These are phyloP conservation scores for Cordyceps sp. DNA, from an alignment of 2,329 filamentous ascomycete genomes.

Conservation along the genomic window DNA sequence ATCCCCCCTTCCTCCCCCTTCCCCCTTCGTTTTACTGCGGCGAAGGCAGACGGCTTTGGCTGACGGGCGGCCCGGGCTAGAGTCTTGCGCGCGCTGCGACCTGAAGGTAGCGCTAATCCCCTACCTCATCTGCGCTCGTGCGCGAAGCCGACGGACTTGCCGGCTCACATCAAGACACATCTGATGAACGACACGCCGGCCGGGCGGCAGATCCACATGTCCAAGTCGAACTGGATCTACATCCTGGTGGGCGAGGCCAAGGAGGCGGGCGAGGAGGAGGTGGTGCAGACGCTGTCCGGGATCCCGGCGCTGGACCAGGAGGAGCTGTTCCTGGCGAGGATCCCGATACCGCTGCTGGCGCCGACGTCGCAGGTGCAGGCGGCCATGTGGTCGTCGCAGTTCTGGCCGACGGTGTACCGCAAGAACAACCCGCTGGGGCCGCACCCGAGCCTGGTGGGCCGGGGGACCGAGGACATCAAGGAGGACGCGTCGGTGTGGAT, in stretches of 20 bases:
- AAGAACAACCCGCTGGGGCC: constrained; percentile 79
- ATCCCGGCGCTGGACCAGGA: constrained; percentile 34
- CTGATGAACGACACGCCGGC: constrained; percentile 40
- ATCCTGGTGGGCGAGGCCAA: constrained; percentile 36
- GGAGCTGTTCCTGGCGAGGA: constrained; percentile 41
- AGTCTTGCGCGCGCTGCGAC: constrained; percentile 36
- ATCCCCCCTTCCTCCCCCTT: neutral
- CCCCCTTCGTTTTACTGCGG: too few species aligned
- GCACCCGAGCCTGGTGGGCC: constrained; percentile 57
- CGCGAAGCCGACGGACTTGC: constrained; percentile 53
- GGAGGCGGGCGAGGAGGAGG: constrained; percentile 33
- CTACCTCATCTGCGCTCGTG: constrained; percentile 60
- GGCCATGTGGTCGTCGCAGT: constrained; percentile 54
- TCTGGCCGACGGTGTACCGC: constrained; percentile 75
- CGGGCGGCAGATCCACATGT: constrained; percentile 39
- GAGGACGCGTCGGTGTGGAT: constrained; percentile 49
- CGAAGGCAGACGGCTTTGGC: too few species aligned
- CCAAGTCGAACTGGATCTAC: constrained; percentile 44
- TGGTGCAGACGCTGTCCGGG: constrained; percentile 27
- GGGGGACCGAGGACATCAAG: constrained; percentile 52
- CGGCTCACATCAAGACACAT: constrained; percentile 43
- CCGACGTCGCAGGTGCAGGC: constrained; percentile 65
- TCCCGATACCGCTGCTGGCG: constrained; percentile 54
- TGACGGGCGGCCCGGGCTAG: constrained; percentile 17
- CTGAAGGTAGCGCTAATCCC: constrained; percentile 45